Evolutionary conservation across 495 filamentous ascomycete genomes (phyloP).

Genomic region (Bacidia gigantensis): DNA sequence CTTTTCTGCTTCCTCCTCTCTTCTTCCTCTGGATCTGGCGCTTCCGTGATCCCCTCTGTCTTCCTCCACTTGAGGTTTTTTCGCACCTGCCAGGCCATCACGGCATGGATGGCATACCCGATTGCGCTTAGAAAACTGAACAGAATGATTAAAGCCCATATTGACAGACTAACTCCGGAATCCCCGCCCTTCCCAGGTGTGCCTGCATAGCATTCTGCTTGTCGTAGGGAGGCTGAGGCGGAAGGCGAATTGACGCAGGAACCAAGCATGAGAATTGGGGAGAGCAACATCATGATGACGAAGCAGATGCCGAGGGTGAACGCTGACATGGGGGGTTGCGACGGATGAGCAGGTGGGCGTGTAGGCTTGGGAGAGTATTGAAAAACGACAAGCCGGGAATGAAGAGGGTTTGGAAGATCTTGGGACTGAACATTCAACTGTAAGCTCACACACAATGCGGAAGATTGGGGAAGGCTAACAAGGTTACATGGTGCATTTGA

Average conservation of each 20-base stretch:
- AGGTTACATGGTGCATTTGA: constrained; percentile 7
- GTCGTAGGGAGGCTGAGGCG: constrained; percentile 8
- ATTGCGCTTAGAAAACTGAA: constrained; percentile 11
- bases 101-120: constrained; percentile 11
- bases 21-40: constrained; percentile 15
- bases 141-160: constrained; percentile 13
- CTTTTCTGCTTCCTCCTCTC: constrained; percentile 15
- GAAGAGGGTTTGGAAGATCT: constrained; percentile 18
- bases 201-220: constrained; percentile 10
- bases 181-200: constrained; percentile 5
- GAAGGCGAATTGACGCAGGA: constrained; percentile 10
- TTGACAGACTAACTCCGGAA: constrained; percentile 6
- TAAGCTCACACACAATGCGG: background rate
- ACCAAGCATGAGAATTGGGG: constrained; percentile 12
- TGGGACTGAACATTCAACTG: constrained; percentile 7
- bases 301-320: constrained; percentile 12
- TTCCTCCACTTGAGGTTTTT: constrained; percentile 8
- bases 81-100: constrained; percentile 15
- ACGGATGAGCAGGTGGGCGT: constrained; percentile 17
- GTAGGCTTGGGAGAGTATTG: constrained; percentile 17
- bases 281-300: constrained; percentile 11
- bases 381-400: constrained; percentile 18
- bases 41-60: constrained; percentile 8
- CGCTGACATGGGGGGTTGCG: constrained; percentile 15
- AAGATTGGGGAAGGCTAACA: constrained; percentile 2